Conservation (phyloP, 257 asterid genomes). For the Leptodermis oblonga region DNA sequence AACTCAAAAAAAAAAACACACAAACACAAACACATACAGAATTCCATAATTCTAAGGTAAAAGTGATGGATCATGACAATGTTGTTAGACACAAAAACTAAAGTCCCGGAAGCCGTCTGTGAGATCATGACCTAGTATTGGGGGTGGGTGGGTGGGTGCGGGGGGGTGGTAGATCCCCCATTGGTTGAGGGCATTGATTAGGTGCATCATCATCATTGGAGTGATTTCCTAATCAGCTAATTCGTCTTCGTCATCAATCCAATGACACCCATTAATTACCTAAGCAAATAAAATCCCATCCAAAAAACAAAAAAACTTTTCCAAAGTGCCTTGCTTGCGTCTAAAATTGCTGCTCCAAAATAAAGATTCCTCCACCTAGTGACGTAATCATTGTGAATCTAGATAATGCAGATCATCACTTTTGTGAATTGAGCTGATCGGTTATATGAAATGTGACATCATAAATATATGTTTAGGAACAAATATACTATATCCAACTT, state of each 20-base stretch:
- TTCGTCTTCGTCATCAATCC: constrained; percentile 24
- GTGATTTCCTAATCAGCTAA: constrained; percentile 53
- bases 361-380: neutral
- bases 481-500: too few relatives aligned
- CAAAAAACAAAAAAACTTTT: neutral
- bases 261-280: constrained; percentile 37
- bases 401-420: neutral
- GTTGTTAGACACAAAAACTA: constrained; percentile 27
- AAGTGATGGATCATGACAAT: neutral
- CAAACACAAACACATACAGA: neutral
- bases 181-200: constrained; percentile 1
- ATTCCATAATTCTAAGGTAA: neutral
- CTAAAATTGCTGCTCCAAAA: neutral
- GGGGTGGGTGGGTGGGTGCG: too few relatives aligned
- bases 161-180: too few relatives aligned
- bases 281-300: constrained; percentile 21
- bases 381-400: neutral
- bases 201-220: constrained; percentile 19
- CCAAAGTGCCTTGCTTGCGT: constrained; percentile 4
- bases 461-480: too few relatives aligned
- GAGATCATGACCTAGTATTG: neutral
- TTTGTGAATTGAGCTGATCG: neutral
- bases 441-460: neutral
- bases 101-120: constrained; percentile 32
- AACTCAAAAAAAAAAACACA: neutral